Conservation (phyloP, 2,329 filamentous ascomycete species). For the Celoporthe dispersa region DNA sequence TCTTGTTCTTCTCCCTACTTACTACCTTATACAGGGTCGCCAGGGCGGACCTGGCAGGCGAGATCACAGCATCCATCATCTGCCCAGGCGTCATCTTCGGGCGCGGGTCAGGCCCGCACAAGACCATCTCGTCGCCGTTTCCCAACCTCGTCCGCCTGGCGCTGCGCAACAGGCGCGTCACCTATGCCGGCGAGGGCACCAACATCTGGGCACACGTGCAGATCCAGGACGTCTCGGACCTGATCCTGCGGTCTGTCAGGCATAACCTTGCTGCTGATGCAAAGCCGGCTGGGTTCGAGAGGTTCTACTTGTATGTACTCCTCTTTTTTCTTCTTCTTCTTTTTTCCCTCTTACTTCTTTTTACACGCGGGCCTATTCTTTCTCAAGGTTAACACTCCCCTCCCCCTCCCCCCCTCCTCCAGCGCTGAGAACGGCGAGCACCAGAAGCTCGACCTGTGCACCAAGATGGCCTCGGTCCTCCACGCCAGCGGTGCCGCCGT, state of each 20-base stretch:
- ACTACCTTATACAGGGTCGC: conserved; percentile 3
- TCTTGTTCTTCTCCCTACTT: neutral
- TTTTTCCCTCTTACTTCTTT: neutral
- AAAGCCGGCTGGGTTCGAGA: conserved; percentile 12
- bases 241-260: conserved; percentile 3
- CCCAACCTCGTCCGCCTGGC: conserved; percentile 14
- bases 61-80: conserved; percentile 18
- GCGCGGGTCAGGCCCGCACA: conserved; percentile 11
- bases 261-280: neutral
- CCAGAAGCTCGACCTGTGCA: conserved; percentile 11
- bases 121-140: conserved; percentile 16
- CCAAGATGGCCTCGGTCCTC: conserved; percentile 14
- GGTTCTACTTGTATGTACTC: conserved; percentile 14
- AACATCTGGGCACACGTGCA: conserved; percentile 18
- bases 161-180: conserved; percentile 13
- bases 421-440: conserved; percentile 20
- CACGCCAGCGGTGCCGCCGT: conserved; percentile 2
- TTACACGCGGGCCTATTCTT: too few relatives aligned
- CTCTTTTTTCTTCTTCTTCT: neutral
- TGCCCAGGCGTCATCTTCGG: conserved; percentile 19
- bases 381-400: neutral
- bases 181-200: conserved; percentile 14
- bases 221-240: conserved; percentile 10
- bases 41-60: conserved; percentile 10
- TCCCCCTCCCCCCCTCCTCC: neutral